Evolutionary conservation across 2,329 filamentous ascomycete genomes (phyloP), one percentile per base, ranked within the genome.

Genomic region (Aspergillus sojae): DNA sequence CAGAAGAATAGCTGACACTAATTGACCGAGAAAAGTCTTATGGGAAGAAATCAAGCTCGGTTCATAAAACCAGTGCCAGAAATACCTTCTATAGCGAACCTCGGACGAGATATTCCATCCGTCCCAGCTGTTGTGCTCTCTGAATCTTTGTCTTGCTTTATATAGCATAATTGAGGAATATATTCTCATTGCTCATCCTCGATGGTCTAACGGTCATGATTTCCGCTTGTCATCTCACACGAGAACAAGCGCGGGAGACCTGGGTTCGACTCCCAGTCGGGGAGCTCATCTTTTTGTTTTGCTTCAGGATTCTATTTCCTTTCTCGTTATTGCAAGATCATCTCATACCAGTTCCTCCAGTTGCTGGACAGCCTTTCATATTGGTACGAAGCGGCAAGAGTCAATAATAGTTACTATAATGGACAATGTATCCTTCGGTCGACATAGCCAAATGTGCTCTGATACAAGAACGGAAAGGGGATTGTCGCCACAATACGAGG

Each of bases 191-290:
- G 9, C 16, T 16, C 30, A n/a, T 50, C 34, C 62, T 64, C 62
- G 57, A 62, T 65, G 57, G 62, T 64, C 62, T 64, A 64, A 64
- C 62, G 62, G 62, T 61, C 58, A 64, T 64, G 62, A 64, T 64
- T 64, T 64, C 62, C 62, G 62, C 62, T 64, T 64, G 62, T 64
- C 62, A 64, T 56, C 55, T 34, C 30, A 19, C 14, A 7, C 5
- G 12, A 28, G 52, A 55, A 55, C 52, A 55, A 55, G 52, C 52
- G 52, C 52, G 52, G 52, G 52, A 55, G 52, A 55, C 52, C 52
- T 55, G 52, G 52, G 52, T 55, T 55, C 52, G 52, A 55, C 52
- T 55, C 52, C 52, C 52, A 55, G 52, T 43, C 30, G 45, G 30
- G 54, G 46, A 55, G 52, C 12, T 55, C 34, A 9, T 21, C 5